These are phyloP conservation scores for Petrea volubilis DNA, from an alignment of 257 asterid genomes.

Conservation along the genomic window DNA sequence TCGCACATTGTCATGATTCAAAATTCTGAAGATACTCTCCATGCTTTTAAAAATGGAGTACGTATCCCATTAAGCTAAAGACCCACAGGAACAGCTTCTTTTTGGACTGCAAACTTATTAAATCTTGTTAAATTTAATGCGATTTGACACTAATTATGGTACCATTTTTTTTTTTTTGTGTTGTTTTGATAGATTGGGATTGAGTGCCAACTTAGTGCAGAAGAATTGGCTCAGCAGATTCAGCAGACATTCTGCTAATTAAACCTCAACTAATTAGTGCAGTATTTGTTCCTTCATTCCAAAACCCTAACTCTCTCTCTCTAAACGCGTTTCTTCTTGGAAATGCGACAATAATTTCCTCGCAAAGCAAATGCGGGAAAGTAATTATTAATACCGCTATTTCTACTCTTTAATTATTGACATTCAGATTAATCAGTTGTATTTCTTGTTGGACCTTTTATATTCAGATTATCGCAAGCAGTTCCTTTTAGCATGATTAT, in stretches of 20 bases:
- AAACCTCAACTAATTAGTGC: neutral
- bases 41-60: too few species aligned
- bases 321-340: neutral
- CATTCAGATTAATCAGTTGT: slow-evolving; percentile 10
- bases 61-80: too few species aligned
- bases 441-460: neutral
- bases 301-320: slow-evolving; percentile 16
- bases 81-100: too few species aligned
- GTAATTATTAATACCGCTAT: slow-evolving; percentile 4
- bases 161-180: neutral
- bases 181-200: slow-evolving; percentile 65
- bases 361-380: slow-evolving; percentile 29
- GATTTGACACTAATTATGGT: neutral
- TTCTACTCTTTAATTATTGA: neutral
- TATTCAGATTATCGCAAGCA: too few species aligned
- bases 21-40: too few species aligned
- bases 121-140: neutral
- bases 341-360: slow-evolving; percentile 26
- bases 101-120: neutral
- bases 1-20: too few species aligned
- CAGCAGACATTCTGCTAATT: slow-evolving; percentile 89
- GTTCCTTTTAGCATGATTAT: too few species aligned
- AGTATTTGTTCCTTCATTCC: neutral
- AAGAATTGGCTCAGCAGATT: slow-evolving; percentile 85
- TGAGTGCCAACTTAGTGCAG: slow-evolving; percentile 96